Evolutionary conservation across 2,329 filamentous ascomycete genomes (phyloP), one percentile per base, ranked within the genome.

Genomic region (Fusarium sp.): DNA sequence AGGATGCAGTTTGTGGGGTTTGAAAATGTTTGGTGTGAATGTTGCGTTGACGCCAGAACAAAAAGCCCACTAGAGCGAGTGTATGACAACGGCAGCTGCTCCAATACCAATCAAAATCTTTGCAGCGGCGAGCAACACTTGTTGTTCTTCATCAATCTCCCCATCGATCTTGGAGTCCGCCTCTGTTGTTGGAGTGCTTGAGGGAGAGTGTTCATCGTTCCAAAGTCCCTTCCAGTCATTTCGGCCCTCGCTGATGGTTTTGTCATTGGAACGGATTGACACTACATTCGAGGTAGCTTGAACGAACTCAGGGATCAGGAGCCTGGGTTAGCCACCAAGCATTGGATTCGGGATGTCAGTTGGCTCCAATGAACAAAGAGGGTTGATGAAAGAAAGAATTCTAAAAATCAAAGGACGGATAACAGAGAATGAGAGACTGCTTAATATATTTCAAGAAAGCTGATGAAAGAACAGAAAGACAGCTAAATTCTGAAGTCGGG

Each of bases 281-380:
- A 43, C 36, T 4, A 52, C 19, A 5, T 47, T 46, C 4, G 45
- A 24, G 2, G 51, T 34, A 2, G 13, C 43, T 11, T 53, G 58
- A 3, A 61, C 43, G 58, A 3, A 61, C 43, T 6, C 34, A 28
- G 36, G 58, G 45, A 7, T 61, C 61, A 2, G 61, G 63, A 1
- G 63, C 61, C 19, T 66, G 61, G 1, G 63, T 57, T 35, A 66
- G 2, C 63, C 63, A 66, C 63, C 61, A 65, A 1, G 31, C 42
- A 7, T 49, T 13, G 64, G 72, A 40, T 5, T 42, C 19, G 7
- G 43, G 43, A 22, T 71, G 69, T 74, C 76, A 80, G 57, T 80
- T 78, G 7, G 74, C 76, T 5, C 75, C 79, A 0, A 81, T 52
- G 39, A 82, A n/a, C n/a, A n/a, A n/a, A n/a, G n/a, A n/a, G n/a